These are phyloP conservation scores for Ormosia semicastrata DNA, from an alignment of 306 rosid species.

Conservation along the genomic window DNA sequence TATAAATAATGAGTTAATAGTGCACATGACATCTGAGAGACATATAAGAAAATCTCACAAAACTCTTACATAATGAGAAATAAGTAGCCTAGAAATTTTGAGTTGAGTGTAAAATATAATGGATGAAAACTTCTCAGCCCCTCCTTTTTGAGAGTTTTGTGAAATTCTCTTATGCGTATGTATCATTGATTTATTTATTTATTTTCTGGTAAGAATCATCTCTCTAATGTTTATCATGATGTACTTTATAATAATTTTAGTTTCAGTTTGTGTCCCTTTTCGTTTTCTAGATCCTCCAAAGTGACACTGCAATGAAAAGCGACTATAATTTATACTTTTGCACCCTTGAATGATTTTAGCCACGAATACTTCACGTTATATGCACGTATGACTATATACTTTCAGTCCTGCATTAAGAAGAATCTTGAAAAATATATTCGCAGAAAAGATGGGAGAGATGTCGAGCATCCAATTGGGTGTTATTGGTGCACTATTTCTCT, in stretches of 20 bases:
- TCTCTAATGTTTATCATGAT: background rate
- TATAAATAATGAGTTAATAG: background rate
- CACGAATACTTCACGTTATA: background rate
- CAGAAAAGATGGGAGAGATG: constrained; percentile 86
- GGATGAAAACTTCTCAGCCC: no score
- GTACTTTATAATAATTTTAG: background rate
- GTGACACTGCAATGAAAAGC: background rate
- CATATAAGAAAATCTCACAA: no score
- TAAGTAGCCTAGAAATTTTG: no score
- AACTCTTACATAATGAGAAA: no score
- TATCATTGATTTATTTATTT: no score
- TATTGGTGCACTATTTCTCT: constrained; percentile 86
- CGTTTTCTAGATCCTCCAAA: constrained; percentile 3
- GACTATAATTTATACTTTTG: background rate
- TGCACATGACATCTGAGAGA: background rate
- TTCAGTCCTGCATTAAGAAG: background rate
- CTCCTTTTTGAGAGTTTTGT: no score
- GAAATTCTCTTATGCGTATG: no score
- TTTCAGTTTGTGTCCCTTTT: background rate
- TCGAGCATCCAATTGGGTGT: constrained; percentile 76
- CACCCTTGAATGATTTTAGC: background rate
- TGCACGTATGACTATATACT: background rate
- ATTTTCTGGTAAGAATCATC: no score
- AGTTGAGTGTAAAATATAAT: no score
- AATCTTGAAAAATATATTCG: background rate